These are phyloP conservation scores for Trichoderma sp. DNA, from an alignment of 2,329 filamentous ascomycete species.

Conservation along the genomic window DNA sequence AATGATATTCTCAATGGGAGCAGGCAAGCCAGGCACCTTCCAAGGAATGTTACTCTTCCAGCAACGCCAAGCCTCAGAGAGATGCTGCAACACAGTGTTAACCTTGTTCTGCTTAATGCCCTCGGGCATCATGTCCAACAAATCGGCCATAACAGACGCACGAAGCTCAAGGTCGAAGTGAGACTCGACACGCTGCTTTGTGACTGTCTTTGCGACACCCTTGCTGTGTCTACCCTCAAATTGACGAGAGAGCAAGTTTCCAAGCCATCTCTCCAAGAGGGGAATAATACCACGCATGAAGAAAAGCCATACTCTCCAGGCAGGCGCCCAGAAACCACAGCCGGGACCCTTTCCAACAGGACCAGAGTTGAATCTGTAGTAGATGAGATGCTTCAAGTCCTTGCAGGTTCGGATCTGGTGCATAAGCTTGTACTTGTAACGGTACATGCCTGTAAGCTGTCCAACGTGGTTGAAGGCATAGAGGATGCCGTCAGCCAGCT, in stretches of 20 bases:
- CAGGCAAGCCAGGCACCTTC: conserved; percentile 96
- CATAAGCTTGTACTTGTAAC: conserved; percentile 99
- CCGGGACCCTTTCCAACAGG: conserved; percentile 96
- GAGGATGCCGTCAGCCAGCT: conserved; percentile 96
- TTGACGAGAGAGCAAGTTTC: conserved; percentile 92
- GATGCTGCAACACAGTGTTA: conserved; percentile 93
- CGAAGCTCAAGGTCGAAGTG: conserved; percentile 97
- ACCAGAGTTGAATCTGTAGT: conserved; percentile 97
- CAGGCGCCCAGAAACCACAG: conserved; percentile 98
- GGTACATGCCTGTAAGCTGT: conserved; percentile 98
- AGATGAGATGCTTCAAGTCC: conserved; percentile 97
- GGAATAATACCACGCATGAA: conserved; percentile 99
- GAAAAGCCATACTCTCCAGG: conserved; percentile 98
- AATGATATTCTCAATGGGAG: conserved; percentile 98
- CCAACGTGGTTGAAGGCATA: conserved; percentile 99
- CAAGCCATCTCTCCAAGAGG: conserved; percentile 93
- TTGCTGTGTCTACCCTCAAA: conserved; percentile 99
- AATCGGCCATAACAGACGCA: conserved; percentile 96
- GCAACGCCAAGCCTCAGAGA: conserved; percentile 98
- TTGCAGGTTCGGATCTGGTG: conserved; percentile 99
- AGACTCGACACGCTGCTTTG: conserved; percentile 97
- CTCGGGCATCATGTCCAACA: conserved; percentile 99
- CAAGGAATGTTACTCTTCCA: conserved; percentile 99
- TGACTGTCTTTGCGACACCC: conserved; percentile 97
- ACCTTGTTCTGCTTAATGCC: conserved; percentile 99